These are phyloP conservation scores for Suillus weaverae DNA, from an alignment of 768 basidiomycete species.

Conservation along the genomic window DNA sequence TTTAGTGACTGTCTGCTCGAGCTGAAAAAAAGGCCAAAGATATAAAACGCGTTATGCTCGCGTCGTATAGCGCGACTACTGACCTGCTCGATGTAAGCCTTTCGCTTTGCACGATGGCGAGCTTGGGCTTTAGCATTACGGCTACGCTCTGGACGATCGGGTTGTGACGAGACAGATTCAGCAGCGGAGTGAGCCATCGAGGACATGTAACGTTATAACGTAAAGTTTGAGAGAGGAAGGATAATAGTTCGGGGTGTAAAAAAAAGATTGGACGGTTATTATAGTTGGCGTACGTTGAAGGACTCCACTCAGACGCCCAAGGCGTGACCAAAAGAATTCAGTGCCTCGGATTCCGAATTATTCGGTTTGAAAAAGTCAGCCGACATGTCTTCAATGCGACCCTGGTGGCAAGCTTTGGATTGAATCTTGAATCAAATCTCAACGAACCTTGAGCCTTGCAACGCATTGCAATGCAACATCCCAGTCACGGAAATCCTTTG, in stretches of 20 bases:
- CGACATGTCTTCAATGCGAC: slow-evolving; percentile 34
- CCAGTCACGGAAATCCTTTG: not conserved
- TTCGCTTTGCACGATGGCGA: slow-evolving; percentile 86
- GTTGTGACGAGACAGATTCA: slow-evolving; percentile 37
- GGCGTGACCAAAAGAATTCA: slow-evolving; percentile 21
- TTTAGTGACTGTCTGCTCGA: slow-evolving; percentile 84
- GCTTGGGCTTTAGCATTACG: slow-evolving; percentile 89
- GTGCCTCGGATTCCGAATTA: slow-evolving; percentile 48
- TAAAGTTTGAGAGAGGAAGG: slow-evolving; percentile 39
- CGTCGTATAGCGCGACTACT: slow-evolving; percentile 17
- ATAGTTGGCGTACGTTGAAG: slow-evolving; percentile 25
- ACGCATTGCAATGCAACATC: not conserved
- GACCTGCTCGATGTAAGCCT: slow-evolving; percentile 91
- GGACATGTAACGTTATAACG: slow-evolving; percentile 55
- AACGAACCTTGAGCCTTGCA: slow-evolving; percentile 17
- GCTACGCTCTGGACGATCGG: slow-evolving; percentile 78
- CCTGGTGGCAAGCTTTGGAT: slow-evolving; percentile 35
- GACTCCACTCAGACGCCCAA: slow-evolving; percentile 28
- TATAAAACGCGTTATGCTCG: slow-evolving; percentile 12
- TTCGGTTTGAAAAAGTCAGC: slow-evolving; percentile 44
- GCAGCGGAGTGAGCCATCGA: slow-evolving; percentile 56
- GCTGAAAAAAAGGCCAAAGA: slow-evolving; percentile 38
- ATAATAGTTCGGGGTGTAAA: slow-evolving; percentile 50
- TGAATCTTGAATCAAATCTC: slow-evolving; percentile 35
- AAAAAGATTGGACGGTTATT: slow-evolving; percentile 37